Percentiles rank a stretch among this genome's conserved stretches.
Evolutionary conservation across 768 basidiomycete species (phyloP).

Genomic region (Lentinula raphanica): DNA sequence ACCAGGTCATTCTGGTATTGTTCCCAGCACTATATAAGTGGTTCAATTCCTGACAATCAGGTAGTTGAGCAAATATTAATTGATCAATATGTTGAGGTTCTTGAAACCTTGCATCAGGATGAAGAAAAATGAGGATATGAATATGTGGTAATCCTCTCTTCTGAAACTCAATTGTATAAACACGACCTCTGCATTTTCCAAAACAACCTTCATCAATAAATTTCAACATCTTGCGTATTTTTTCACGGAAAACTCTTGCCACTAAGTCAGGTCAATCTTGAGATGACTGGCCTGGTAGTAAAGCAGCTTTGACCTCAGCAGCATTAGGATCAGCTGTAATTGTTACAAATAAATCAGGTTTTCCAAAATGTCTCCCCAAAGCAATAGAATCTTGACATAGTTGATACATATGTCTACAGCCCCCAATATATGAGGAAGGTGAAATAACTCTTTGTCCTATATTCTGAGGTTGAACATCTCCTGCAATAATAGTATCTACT

Average conservation of each 20-base stretch:
- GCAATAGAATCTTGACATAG: constrained; percentile 41
- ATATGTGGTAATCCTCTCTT: constrained; percentile 50
- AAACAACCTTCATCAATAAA: constrained; percentile 34
- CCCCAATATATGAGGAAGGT: constrained; percentile 26
- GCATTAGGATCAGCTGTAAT: constrained; percentile 9
- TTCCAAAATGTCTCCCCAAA: constrained; percentile 28
- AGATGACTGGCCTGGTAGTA: constrained; percentile 23
- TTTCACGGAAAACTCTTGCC: constrained; percentile 38
- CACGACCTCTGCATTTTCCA: constrained; percentile 34
- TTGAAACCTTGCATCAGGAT: constrained; percentile 22
- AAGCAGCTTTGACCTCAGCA: constrained; percentile 15
- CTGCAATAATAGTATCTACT: constrained; percentile 16
- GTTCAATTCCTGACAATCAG: no score
- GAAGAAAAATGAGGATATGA: constrained; percentile 41
- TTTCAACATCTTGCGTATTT: constrained; percentile 33
- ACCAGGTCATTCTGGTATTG: no score
- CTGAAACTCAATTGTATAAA: constrained; percentile 54
- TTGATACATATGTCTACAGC: constrained; percentile 34
- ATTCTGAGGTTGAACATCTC: constrained; percentile 20
- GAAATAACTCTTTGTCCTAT: constrained; percentile 30
- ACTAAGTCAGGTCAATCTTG: constrained; percentile 42
- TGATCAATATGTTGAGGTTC: constrained; percentile 27
- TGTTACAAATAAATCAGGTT: constrained; percentile 39
- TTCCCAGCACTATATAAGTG: no score
- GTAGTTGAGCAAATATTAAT: constrained; percentile 32